These are phyloP conservation scores for Trichoderma orchidacearum DNA, from an alignment of 495 filamentous ascomycete species.

Conservation along the genomic window DNA sequence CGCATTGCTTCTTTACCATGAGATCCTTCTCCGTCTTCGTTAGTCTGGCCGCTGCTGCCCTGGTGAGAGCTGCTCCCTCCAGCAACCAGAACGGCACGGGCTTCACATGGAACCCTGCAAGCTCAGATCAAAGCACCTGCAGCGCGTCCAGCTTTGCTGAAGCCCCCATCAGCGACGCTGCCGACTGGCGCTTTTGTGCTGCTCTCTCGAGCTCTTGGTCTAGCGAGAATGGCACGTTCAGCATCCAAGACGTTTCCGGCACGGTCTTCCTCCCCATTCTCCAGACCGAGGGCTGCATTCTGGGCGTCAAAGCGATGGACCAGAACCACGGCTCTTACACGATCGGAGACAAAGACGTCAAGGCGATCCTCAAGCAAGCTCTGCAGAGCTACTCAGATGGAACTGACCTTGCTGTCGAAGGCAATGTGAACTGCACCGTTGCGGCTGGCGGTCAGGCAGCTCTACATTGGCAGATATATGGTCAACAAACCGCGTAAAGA, in stretches of 20 bases:
- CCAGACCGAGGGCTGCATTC: not conserved
- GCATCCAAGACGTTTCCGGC: not conserved
- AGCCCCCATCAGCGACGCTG: not conserved
- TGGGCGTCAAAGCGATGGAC: not conserved
- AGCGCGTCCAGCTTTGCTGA: not conserved
- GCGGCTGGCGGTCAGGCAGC: not conserved
- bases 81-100: not conserved
- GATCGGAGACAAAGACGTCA: not conserved
- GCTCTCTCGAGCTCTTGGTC: not conserved
- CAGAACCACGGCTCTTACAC: not conserved
- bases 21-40: not conserved
- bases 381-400: not conserved
- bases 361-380: not conserved
- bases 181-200: not conserved
- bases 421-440: not conserved
- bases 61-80: not conserved
- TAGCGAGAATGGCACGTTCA: not conserved
- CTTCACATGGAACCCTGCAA: not conserved
- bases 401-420: not conserved
- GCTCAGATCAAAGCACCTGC: not conserved
- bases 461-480: not conserved
- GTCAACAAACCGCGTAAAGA: not conserved
- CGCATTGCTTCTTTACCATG: not conserved
- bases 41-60: not conserved
- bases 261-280: not conserved